Evolutionary conservation across 2,329 filamentous ascomycete genomes (phyloP), one percentile per base, ranked within the genome.

Genomic region (Colletotrichum echinochloae): DNA sequence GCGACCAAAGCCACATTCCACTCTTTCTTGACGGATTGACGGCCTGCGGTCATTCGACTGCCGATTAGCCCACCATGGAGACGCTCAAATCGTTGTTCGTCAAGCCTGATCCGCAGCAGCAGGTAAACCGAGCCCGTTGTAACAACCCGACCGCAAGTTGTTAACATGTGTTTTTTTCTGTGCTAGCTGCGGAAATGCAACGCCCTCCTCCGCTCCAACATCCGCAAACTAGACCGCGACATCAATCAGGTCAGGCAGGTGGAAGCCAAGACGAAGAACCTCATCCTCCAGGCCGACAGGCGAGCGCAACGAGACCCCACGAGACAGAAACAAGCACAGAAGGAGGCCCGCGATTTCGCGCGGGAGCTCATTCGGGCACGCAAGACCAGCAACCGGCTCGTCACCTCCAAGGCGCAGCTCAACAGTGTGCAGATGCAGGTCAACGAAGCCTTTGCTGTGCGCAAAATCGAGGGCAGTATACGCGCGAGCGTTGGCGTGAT

Each of bases 401-500:
- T 92, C 23, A 98, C 95, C 0, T 92, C 91, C 76, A 97, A 97
- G 79, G 96, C 96, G 2, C 96, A 98, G 83, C 88, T 99, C 57
- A 91, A 91, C 79, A 95, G 92, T 74, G 95, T 99, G 52, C 92
- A 95, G 81, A 97, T 98, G 94, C 96, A 98, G 83, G 95, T 99
- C 78, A 94, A 95, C 78, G 95, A 98, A 83, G 95, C 96, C 1
- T 98, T 98, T 81, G 93, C 94, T 1, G 91, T 98, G 76, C 91
- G 94, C 75, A 97, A 97, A 86, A 98, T 99, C 73, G 95, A 98
- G 82, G 95, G 95, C 55, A 94, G 92, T 77, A 94, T 99, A 78
- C 89, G 90, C 74, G 91, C 92, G 51, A 94, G 91, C 75, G 95
- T 95, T 11, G 92, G 93, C 54, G 95, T 99, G 75, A 98, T 99